Evolutionary conservation across 306 rosid genomes (phyloP), one percentile per base, ranked within the genome.

Genomic region (Spatholobus suberectus): DNA sequence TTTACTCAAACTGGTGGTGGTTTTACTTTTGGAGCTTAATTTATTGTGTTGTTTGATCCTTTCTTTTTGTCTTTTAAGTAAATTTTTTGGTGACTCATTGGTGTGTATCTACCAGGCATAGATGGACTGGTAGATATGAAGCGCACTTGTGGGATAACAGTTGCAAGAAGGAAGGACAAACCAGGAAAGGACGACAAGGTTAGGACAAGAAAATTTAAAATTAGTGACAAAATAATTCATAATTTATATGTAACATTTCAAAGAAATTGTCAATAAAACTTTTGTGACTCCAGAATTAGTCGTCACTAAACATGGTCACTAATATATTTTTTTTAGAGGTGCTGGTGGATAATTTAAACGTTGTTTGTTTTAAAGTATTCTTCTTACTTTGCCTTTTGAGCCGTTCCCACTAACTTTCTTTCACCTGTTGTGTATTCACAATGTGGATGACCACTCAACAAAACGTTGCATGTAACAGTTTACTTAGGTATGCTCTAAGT

Each of bases 81-180:
- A 49, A n/a, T 37, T 63, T 27, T 49, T 8, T 27, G 61, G 49
- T 61, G 63, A 76, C 32, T 20, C 1, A 0, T 52, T 6, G 6
- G 34, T 55, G 14, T 15, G 17, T 65, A 10, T 57, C 4, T 37
- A 26, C 13, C 23, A 94, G 98, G 65, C 98, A 94, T 78, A 88
- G 98, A 81, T 94, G 98, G 97, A 94, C 98, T 17, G 98, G 98
- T 49, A 89, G 98, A 88, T 94, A 92, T 81, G 97, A 94, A 81
- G 97, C 98, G 6, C 98, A 94, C 89, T 90, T 94, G 43, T 94
- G 98, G 98, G 98, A 95, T 78, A 95, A 95, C 63, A 93, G 97
- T 68, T 95, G 97, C 84, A 95, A 95, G 89, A 93, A 93, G 77
- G 97, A 95, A 88, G 98, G 98, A 43, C 98, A 95, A 81, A 95